These are phyloP conservation scores for Tolypocladium sp. DNA, from an alignment of 2,329 filamentous ascomycete genomes.

Conservation along the genomic window DNA sequence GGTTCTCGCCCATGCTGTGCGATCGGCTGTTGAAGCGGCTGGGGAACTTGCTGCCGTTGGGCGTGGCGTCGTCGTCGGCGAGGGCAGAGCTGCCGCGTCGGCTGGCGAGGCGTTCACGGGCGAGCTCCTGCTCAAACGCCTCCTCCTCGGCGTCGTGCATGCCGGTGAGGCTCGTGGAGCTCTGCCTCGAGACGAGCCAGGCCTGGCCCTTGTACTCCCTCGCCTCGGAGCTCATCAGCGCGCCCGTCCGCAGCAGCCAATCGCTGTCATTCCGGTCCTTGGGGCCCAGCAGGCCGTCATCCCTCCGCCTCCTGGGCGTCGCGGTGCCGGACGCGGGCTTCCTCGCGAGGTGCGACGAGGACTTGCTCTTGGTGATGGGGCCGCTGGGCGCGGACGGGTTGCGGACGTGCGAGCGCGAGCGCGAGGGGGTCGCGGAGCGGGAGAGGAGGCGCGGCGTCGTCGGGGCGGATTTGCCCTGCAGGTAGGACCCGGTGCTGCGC, in stretches of 20 bases:
- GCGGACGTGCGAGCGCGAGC: conserved; percentile 35
- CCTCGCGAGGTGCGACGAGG: conserved; percentile 42
- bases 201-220: conserved; percentile 60
- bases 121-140: conserved; percentile 41
- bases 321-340: conserved; percentile 19
- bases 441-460: conserved; percentile 56
- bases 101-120: conserved; percentile 38
- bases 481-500: conserved; percentile 36
- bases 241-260: conserved; percentile 57
- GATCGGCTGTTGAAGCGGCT: conserved; percentile 40
- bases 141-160: conserved; percentile 43
- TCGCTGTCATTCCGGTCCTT: conserved; percentile 43
- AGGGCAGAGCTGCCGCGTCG: conserved; percentile 34
- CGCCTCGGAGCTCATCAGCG: conserved; percentile 50
- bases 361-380: conserved; percentile 51
- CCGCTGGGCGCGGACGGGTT: conserved; percentile 25
- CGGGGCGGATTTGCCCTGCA: conserved; percentile 53
- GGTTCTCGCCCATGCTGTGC: conserved; percentile 21
- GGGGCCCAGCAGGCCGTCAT: conserved; percentile 16
- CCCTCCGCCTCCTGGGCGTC: conserved; percentile 25
- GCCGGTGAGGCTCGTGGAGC: conserved; percentile 52
- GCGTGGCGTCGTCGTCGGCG: conserved; percentile 26
- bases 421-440: conserved; percentile 42
- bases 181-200: conserved; percentile 58
- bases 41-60: conserved; percentile 33